A percentile compares a stretch with the other conserved stretches of the same genome.
Evolutionary conservation across 2,329 filamentous ascomycete genomes (phyloP).

Genomic region (Erysiphe pulchra): DNA sequence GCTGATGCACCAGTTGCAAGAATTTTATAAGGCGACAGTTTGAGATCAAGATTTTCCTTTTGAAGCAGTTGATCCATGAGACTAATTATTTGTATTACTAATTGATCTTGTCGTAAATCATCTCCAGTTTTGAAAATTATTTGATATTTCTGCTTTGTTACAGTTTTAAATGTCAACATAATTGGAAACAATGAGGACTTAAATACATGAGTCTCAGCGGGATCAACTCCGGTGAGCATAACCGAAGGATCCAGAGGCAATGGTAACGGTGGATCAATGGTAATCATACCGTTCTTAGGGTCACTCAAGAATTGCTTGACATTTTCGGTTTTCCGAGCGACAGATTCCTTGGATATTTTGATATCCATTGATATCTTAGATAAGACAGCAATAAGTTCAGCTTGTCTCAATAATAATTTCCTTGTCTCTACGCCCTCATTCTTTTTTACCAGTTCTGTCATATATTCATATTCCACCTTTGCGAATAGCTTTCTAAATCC

Average conservation of each 20-base stretch:
- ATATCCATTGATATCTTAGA: slow-evolving; percentile 78
- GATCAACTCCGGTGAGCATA: slow-evolving; percentile 50
- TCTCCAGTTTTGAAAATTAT: slow-evolving; percentile 96
- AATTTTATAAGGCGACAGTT: slow-evolving; percentile 87
- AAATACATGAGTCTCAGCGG: slow-evolving; percentile 75
- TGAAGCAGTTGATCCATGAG: slow-evolving; percentile 89
- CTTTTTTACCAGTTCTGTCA: slow-evolving; percentile 55
- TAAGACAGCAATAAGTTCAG: slow-evolving; percentile 65
- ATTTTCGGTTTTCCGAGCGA: slow-evolving; percentile 56
- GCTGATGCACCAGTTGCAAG: slow-evolving; percentile 75
- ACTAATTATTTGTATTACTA: slow-evolving; percentile 92
- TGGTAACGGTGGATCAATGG: slow-evolving; percentile 65
- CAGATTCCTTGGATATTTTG: slow-evolving; percentile 44
- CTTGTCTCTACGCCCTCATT: slow-evolving; percentile 47
- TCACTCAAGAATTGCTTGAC: slow-evolving; percentile 69
- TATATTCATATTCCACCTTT: slow-evolving; percentile 88
- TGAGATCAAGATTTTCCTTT: slow-evolving; percentile 89
- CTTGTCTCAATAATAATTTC: slow-evolving; percentile 59
- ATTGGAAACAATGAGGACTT: slow-evolving; percentile 87
- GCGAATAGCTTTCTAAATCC: slow-evolving; percentile 69
- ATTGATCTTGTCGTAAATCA: slow-evolving; percentile 84
- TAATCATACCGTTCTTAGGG: slow-evolving; percentile 65
- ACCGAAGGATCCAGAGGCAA: slow-evolving; percentile 72
- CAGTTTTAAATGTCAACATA: slow-evolving; percentile 71
- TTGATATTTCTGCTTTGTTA: slow-evolving; percentile 52